These are phyloP conservation scores for Pelargonium australe DNA, from an alignment of 441 rosid species.

Conservation along the genomic window DNA sequence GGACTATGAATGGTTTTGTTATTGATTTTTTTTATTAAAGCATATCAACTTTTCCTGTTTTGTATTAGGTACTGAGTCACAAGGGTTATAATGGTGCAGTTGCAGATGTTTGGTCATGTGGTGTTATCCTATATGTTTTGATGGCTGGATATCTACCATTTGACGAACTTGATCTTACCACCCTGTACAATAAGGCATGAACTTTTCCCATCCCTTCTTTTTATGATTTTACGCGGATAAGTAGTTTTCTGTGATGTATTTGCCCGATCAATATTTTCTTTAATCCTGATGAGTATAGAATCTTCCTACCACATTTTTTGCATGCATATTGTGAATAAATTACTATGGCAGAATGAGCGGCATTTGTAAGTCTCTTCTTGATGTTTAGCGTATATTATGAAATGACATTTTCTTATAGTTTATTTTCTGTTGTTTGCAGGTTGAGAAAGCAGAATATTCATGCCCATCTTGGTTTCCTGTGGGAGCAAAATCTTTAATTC, in stretches of 20 bases:
- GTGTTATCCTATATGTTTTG: slow-evolving; percentile 82
- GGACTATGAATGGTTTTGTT: neutral
- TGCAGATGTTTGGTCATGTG: slow-evolving; percentile 97
- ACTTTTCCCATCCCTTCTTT: slow-evolving; percentile 2
- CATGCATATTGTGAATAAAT: too few relatives aligned
- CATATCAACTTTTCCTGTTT: slow-evolving; percentile 16
- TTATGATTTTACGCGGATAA: too few relatives aligned
- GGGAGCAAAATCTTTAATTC: slow-evolving; percentile 77
- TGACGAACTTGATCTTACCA: slow-evolving; percentile 94
- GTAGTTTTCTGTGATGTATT: too few relatives aligned
- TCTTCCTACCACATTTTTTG: too few relatives aligned
- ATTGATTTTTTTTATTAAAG: neutral
- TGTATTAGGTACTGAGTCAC: slow-evolving; percentile 77
- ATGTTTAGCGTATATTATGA: too few relatives aligned
- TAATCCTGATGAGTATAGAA: too few relatives aligned
- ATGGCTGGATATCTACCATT: slow-evolving; percentile 95
- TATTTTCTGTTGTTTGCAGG: slow-evolving; percentile 38
- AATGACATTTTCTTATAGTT: neutral
- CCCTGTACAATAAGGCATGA: slow-evolving; percentile 87
- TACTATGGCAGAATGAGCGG: too few relatives aligned
- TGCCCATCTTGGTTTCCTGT: slow-evolving; percentile 89
- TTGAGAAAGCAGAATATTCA: slow-evolving; percentile 77
- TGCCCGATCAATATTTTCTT: too few relatives aligned
- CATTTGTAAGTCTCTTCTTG: too few relatives aligned
- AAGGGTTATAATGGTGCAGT: slow-evolving; percentile 92